Evolutionary conservation across 106 monocot genomes (phyloP).

Genomic region (Gastrodia elata): DNA sequence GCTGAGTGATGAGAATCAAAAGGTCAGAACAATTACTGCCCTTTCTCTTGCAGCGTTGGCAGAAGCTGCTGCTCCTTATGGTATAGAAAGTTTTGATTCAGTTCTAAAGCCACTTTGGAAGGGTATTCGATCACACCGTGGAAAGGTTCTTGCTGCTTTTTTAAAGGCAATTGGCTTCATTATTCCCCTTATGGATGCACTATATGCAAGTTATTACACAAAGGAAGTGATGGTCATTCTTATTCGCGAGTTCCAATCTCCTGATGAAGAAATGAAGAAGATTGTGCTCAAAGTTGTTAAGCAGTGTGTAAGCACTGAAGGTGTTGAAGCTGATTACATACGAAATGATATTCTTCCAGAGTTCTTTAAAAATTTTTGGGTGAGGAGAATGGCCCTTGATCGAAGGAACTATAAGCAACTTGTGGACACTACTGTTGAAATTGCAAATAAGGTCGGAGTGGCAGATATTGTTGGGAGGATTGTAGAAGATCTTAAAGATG

Average conservation of each 20-base stretch:
- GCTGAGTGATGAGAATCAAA: constrained; percentile 90
- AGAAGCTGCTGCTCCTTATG: constrained; percentile 94
- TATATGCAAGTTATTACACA: constrained; percentile 96
- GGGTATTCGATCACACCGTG: constrained; percentile 91
- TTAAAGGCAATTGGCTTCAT: constrained; percentile 96
- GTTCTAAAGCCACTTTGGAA: constrained; percentile 99
- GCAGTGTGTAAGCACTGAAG: constrained; percentile 96
- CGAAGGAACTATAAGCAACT: constrained; percentile 89
- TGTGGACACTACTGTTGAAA: constrained; percentile 94
- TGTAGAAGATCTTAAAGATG: constrained; percentile 95
- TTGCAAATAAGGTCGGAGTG: constrained; percentile 95
- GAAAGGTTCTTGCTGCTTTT: constrained; percentile 94
- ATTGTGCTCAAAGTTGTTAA: constrained; percentile 96
- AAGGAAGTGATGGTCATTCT: constrained; percentile 87
- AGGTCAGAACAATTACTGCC: constrained; percentile 95
- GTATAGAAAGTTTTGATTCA: constrained; percentile 96
- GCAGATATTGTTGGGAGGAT: constrained; percentile 91
- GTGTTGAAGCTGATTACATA: constrained; percentile 93
- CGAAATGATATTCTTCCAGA: constrained; percentile 80
- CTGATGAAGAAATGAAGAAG: constrained; percentile 99
- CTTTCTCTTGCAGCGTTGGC: constrained; percentile 94
- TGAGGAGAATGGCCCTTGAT: constrained; percentile 88
- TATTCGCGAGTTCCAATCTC: constrained; percentile 93
- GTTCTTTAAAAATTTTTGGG: constrained; percentile 90
- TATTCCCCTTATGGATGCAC: constrained; percentile 96